phyloP scores from a whole-genome alignment of 495 filamentous ascomycete genomes.

The Polyplosphaeria fusca region DNA sequence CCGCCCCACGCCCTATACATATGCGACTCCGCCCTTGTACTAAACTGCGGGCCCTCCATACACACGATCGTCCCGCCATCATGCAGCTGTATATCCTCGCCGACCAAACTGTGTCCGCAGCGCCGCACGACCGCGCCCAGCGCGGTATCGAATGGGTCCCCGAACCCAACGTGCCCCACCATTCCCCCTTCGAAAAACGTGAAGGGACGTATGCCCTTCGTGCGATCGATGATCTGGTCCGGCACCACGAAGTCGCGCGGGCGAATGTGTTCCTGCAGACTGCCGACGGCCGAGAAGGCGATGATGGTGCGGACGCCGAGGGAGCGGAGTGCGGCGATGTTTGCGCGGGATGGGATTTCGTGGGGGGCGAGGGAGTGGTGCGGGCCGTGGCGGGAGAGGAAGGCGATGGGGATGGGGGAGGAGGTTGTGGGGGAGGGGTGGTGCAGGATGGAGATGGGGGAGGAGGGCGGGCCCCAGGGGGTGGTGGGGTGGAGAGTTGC shows the following conservation, averaged over 20 bases:
- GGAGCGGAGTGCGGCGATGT: slow-evolving; percentile 87
- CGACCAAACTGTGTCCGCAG: slow-evolving; percentile 73
- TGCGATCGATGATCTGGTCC: slow-evolving; percentile 96
- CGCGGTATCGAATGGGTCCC: slow-evolving; percentile 83
- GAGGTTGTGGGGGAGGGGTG: slow-evolving; percentile 62
- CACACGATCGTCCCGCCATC: slow-evolving; percentile 77
- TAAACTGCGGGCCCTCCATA: slow-evolving; percentile 98
- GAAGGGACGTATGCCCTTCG: slow-evolving; percentile 79
- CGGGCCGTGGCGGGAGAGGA: slow-evolving; percentile 85
- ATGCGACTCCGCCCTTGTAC: slow-evolving; percentile 91
- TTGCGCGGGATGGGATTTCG: slow-evolving; percentile 86
- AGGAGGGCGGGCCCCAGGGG: slow-evolving; percentile 90
- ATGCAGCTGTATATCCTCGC: slow-evolving; percentile 75
- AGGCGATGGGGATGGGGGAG: slow-evolving; percentile 71
- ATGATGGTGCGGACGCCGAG: slow-evolving; percentile 87
- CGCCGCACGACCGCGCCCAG: slow-evolving; percentile 67
- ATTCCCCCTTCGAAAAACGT: slow-evolving; percentile 95
- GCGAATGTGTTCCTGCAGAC: slow-evolving; percentile 82
- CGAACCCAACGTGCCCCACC: slow-evolving; percentile 93
- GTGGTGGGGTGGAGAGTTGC: slow-evolving; percentile 69
- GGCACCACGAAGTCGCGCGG: slow-evolving; percentile 95
- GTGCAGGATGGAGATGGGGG: slow-evolving; percentile 84
- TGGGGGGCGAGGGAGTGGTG: slow-evolving; percentile 89
- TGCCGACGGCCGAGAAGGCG: slow-evolving; percentile 93
- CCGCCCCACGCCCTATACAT: slow-evolving; percentile 92